Base-by-base conservation (phyloP, 2,329 filamentous ascomycete genomes). In the Setomelanomma holmii region DNA sequence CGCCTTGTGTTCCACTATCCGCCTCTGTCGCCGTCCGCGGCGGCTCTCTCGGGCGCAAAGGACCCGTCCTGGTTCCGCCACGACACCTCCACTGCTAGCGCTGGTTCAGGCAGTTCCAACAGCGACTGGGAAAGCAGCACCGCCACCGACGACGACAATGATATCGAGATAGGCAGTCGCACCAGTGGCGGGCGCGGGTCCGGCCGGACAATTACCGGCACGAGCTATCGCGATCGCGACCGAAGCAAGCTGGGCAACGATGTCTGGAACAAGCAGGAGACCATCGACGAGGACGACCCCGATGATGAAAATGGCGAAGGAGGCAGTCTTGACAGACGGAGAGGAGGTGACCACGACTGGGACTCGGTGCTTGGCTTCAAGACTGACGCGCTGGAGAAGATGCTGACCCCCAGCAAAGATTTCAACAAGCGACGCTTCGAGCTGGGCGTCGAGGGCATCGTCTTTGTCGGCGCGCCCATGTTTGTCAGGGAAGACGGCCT, bases 1-100 rank as follows among this genome's bases (percentile, higher is more conserved):
- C 71, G 72, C 6, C 71, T 77, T n/a, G 73, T 76, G 33, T 77
- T 76, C 56, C 75, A 77, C 56, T 76, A 76, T 39, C 75, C 75
- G 20, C 71, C 71, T 4, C 61, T 75, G n/a, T 73, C 74, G 19
- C 68, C 71, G 2, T 72, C 69, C 5, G 67, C 70, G 1, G 64
- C 69, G n/a, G 65, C 69, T 5, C 64, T 75, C 22, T 67, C 68
- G 6, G 66, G 66, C 7, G 67, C 67, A 39, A 68, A 67, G 34
- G 64, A 68, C 27, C 68, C 73, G 1, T 57, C 66, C 1, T 76
- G 74, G 75, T 76, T 71, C 49, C 68, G 73, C 30, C 68, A 70
- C 45, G 66, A 69, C 40, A 71, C 69, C 16, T 71, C 72, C 2
- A 76, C 72, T 4, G 68, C 62, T 36, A 75, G 71, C 49, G 53